Percentiles rank a stretch among this genome's conserved stretches.
Evolutionary conservation across 306 rosid species (phyloP).

Genomic region (Vigna reflexopilosa): DNA sequence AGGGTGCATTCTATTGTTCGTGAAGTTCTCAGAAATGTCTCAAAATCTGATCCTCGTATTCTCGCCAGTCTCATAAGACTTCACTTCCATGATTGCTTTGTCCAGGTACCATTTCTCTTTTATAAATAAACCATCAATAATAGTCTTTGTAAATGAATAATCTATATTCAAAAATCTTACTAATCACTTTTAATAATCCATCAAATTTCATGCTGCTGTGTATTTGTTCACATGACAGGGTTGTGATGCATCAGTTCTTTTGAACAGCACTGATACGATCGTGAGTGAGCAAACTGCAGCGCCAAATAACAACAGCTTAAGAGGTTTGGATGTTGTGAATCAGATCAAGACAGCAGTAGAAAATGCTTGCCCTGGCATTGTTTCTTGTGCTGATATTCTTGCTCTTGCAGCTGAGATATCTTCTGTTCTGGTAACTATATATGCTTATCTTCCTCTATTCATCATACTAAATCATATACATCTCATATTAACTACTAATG

Average conservation of each 20-base stretch:
- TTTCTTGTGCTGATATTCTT: slow-evolving; percentile 70
- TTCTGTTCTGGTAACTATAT: slow-evolving; percentile 46
- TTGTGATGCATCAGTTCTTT: slow-evolving; percentile 65
- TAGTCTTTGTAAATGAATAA: too few relatives aligned
- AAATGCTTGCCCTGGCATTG: slow-evolving; percentile 53
- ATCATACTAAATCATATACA: too few relatives aligned
- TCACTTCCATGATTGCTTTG: slow-evolving; percentile 73
- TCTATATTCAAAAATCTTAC: too few relatives aligned
- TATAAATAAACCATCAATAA: too few relatives aligned
- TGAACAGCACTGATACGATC: slow-evolving; percentile 47
- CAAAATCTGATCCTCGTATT: slow-evolving; percentile 51
- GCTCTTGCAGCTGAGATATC: slow-evolving; percentile 62
- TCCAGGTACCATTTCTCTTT: slow-evolving; percentile 37
- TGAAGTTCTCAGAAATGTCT: slow-evolving; percentile 39
- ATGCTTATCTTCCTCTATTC: neutral
- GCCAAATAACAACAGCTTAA: slow-evolving; percentile 51
- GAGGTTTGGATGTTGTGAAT: slow-evolving; percentile 64
- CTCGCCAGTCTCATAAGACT: slow-evolving; percentile 62
- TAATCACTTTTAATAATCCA: too few relatives aligned
- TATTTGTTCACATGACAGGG: slow-evolving; percentile 50
- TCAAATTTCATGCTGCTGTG: neutral
- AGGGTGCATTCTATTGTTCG: slow-evolving; percentile 37
- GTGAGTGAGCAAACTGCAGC: slow-evolving; percentile 54
- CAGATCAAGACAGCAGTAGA: slow-evolving; percentile 58
- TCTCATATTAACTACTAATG: too few relatives aligned